A percentile compares a stretch with the other conserved stretches of the same genome.
phyloP scores from a whole-genome alignment of 306 rosid species.

The Casuarina glauca region DNA sequence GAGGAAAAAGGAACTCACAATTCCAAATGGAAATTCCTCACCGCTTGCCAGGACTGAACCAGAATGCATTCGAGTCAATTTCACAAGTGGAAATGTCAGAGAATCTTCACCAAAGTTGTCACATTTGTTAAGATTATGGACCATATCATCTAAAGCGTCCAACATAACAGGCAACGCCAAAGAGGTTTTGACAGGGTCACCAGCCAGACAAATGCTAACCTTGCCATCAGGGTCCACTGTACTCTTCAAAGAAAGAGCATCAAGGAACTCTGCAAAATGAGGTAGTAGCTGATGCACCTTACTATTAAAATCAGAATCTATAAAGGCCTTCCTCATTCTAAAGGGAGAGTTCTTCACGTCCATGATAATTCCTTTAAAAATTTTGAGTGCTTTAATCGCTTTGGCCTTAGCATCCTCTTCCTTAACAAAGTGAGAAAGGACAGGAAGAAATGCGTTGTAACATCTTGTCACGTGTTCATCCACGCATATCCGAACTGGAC shows the following conservation, averaged over 20 bases:
- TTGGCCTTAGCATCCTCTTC: conserved; percentile 50
- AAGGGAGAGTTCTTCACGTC: conserved; percentile 60
- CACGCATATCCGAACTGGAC: conserved; percentile 70
- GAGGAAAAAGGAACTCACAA: conserved; percentile 61
- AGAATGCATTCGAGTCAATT: conserved; percentile 80
- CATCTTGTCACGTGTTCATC: conserved; percentile 86
- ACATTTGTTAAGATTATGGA: conserved; percentile 54
- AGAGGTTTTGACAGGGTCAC: conserved; percentile 63
- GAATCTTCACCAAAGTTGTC: conserved; percentile 46
- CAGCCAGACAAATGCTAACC: conserved; percentile 63
- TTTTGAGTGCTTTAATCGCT: conserved; percentile 57
- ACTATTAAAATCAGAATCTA: conserved; percentile 39
- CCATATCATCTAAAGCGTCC: conserved; percentile 65
- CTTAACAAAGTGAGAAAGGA: conserved; percentile 54
- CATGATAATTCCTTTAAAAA: conserved; percentile 45
- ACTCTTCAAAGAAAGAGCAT: conserved; percentile 58
- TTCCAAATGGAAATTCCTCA: conserved; percentile 92
- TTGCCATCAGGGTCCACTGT: conserved; percentile 55
- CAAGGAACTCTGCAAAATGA: conserved; percentile 57
- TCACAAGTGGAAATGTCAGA: conserved; percentile 57
- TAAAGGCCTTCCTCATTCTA: conserved; percentile 58
- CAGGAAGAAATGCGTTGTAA: conserved; percentile 61
- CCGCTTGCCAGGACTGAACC: conserved; percentile 82
- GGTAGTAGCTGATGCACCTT: conserved; percentile 50
- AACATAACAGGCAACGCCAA: conserved; percentile 76